A percentile compares a stretch with the other conserved stretches of the same genome.
Evolutionary conservation across 345 rosid species (phyloP).

Genomic region (Noccaea caerulescens): DNA sequence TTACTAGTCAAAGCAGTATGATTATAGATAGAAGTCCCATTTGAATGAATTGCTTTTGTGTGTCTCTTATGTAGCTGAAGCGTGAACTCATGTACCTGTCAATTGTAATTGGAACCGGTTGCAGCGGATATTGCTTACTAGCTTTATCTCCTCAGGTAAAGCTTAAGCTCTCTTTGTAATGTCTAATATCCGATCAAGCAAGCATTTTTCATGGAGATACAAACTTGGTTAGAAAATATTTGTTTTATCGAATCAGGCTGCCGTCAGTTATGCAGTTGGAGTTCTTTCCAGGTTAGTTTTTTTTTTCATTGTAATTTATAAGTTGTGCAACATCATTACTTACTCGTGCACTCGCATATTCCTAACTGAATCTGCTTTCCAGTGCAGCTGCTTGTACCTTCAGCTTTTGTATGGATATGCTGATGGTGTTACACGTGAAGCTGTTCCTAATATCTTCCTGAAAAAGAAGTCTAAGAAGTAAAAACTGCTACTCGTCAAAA

Average conservation of each 20-base stretch:
- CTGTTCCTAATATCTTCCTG: slow-evolving; percentile 73
- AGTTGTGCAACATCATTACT: neutral
- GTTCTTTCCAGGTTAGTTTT: slow-evolving; percentile 76
- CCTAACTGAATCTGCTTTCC: slow-evolving; percentile 46
- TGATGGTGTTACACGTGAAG: slow-evolving; percentile 74
- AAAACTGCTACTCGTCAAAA: slow-evolving; percentile 15
- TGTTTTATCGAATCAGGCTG: slow-evolving; percentile 61
- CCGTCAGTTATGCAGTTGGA: slow-evolving; percentile 81
- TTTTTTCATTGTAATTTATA: neutral
- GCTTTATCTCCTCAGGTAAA: slow-evolving; percentile 73
- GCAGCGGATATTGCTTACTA: slow-evolving; percentile 80
- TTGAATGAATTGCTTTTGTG: slow-evolving; percentile 28
- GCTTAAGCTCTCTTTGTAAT: neutral
- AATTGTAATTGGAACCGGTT: slow-evolving; percentile 74
- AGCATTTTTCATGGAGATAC: neutral
- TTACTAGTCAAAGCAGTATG: slow-evolving; percentile 19
- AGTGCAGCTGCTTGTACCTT: slow-evolving; percentile 91
- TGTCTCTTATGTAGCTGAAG: slow-evolving; percentile 60
- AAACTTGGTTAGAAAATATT: slow-evolving; percentile 8
- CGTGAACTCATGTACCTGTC: slow-evolving; percentile 80
- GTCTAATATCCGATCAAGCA: neutral
- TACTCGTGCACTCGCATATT: slow-evolving; percentile 9
- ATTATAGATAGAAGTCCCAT: neutral
- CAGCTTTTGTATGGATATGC: slow-evolving; percentile 76
- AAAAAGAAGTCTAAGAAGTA: slow-evolving; percentile 76